Conservation (phyloP, 139 green algal species). For the Picochlorum sp. region DNA sequence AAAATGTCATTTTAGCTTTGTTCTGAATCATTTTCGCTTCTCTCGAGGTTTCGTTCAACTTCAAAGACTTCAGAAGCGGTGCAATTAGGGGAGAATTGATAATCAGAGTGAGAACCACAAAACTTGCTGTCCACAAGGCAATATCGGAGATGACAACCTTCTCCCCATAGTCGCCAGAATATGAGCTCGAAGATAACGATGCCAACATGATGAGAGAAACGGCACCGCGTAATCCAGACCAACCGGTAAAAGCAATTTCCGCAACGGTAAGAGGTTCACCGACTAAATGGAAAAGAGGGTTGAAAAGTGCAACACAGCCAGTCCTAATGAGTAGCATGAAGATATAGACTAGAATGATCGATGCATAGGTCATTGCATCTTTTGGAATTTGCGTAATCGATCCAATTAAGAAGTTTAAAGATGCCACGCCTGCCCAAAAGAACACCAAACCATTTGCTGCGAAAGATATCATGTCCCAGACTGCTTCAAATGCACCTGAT, state of each 20-base stretch:
- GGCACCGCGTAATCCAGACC: constrained; percentile 58
- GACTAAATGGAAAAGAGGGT: constrained; percentile 21
- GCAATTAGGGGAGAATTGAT: constrained; percentile 58
- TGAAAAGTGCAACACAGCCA: constrained; percentile 29
- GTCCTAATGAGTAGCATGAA: constrained; percentile 43
- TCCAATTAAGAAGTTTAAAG: constrained; percentile 71
- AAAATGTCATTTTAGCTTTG: constrained; percentile 45
- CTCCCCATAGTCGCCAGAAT: no score
- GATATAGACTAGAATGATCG: constrained; percentile 40
- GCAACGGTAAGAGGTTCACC: constrained; percentile 27
- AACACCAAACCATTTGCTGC: constrained; percentile 67
- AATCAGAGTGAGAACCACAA: constrained; percentile 75
- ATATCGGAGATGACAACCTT: constrained; percentile 38
- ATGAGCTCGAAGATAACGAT: constrained; percentile 31
- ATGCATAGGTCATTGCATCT: constrained; percentile 15
- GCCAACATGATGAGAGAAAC: constrained; percentile 76
- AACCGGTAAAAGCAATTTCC: constrained; percentile 55
- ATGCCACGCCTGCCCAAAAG: constrained; percentile 67
- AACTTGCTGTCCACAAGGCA: constrained; percentile 61
- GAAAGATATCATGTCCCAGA: constrained; percentile 47
- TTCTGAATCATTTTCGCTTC: constrained; percentile 32
- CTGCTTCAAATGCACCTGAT: constrained; percentile 24
- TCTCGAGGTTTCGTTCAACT: constrained; percentile 13
- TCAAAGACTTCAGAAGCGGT: constrained; percentile 25
- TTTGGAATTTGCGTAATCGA: constrained; percentile 13